Conservation (phyloP, 2,329 filamentous ascomycete species). For the Capronia americana region DNA sequence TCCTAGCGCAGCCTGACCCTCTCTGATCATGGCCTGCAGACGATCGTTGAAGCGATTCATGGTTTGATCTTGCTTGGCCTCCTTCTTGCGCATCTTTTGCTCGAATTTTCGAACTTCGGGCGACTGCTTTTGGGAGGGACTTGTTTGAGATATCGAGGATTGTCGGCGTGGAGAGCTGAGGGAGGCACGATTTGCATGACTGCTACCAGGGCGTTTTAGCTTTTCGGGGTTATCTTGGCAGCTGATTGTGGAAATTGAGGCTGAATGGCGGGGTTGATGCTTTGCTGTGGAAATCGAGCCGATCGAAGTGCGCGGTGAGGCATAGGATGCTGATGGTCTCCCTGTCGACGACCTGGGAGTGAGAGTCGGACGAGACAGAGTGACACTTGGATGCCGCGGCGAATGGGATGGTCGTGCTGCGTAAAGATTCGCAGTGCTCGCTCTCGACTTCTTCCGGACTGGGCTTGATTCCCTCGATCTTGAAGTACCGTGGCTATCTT, state of each 20-base stretch:
- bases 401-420: constrained; percentile 5
- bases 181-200: constrained; percentile 18
- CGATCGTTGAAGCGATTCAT: constrained; percentile 80
- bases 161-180: constrained; percentile 32
- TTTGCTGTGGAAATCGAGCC: constrained; percentile 16
- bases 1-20: constrained; percentile 85
- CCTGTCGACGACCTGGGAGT: constrained; percentile 56
- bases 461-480: constrained; percentile 37
- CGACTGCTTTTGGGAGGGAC: constrained; percentile 20
- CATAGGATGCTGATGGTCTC: constrained; percentile 53
- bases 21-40: constrained; percentile 83
- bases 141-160: constrained; percentile 9
- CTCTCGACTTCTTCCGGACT: constrained; percentile 37
- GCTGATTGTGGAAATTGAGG: neutral
- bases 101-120: constrained; percentile 75
- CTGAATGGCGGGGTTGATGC: constrained; percentile 9
- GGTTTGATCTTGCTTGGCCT: constrained; percentile 77
- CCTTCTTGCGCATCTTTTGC: constrained; percentile 72
- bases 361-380: constrained; percentile 47
- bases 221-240: neutral
- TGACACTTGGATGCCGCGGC: constrained; percentile 1
- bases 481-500: constrained; percentile 33
- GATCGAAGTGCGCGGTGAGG: constrained; percentile 35
- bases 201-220: constrained; percentile 20
- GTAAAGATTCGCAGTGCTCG: constrained; percentile 30